These are phyloP conservation scores for Cicer judaicum DNA, from an alignment of 306 rosid species.

Conservation along the genomic window DNA sequence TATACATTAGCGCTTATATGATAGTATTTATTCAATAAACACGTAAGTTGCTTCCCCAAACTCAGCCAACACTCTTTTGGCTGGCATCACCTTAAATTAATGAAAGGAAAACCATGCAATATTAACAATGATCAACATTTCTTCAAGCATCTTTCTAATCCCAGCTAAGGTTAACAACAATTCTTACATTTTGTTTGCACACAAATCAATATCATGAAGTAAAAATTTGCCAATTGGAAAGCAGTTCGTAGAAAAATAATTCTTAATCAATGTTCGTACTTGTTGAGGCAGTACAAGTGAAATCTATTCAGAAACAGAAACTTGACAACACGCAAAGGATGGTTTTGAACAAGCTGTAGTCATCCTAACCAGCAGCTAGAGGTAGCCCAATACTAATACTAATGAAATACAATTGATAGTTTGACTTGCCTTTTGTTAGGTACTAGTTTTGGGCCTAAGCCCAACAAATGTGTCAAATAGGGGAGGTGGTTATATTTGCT, in stretches of 20 bases:
- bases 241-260: conserved; percentile 7
- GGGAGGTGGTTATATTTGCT: background rate
- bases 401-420: conserved; percentile 4
- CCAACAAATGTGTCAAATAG: background rate
- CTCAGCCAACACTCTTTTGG: background rate
- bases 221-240: conserved; percentile 14
- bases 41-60: background rate
- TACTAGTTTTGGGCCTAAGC: background rate
- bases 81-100: background rate
- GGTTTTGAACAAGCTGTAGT: conserved; percentile 25
- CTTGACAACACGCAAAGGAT: background rate
- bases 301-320: conserved; percentile 20
- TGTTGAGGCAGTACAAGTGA: background rate
- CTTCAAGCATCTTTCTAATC: conserved; percentile 22
- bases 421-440: conserved; percentile 1
- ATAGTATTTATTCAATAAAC: background rate
- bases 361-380: conserved; percentile 29
- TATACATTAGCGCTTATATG: background rate
- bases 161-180: conserved; percentile 15
- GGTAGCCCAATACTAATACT: conserved; percentile 19
- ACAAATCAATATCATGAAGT: conserved; percentile 11
- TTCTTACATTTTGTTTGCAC: conserved; percentile 1
- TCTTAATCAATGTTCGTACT: conserved; percentile 5
- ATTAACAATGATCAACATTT: conserved; percentile 18
- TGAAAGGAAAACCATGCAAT: conserved; percentile 17